phyloP scores from a whole-genome alignment of 306 rosid species.

The Sindora glabra region DNA sequence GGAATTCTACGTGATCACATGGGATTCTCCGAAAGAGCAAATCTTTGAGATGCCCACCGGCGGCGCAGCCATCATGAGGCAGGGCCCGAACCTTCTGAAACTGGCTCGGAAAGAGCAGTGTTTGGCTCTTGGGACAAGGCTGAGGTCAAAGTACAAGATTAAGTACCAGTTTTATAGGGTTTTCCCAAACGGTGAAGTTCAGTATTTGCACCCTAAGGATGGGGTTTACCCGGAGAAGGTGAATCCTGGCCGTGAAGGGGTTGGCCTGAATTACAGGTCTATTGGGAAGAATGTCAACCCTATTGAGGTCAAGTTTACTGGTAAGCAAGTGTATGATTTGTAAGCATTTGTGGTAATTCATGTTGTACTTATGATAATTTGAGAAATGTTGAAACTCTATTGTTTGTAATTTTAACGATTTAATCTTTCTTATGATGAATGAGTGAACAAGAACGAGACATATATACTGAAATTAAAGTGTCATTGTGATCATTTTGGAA shows the following conservation, averaged over 20 bases:
- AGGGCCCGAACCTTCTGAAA: constrained; percentile 82
- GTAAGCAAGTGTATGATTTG: constrained; percentile 75
- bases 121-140: constrained; percentile 88
- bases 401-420: not conserved
- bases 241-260: constrained; percentile 88
- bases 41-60: constrained; percentile 99
- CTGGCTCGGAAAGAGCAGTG: constrained; percentile 96
- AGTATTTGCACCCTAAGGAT: constrained; percentile 93
- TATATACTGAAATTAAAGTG: constrained; percentile 1
- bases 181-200: constrained; percentile 93
- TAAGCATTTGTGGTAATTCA: constrained; percentile 11
- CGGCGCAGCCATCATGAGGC: constrained; percentile 95
- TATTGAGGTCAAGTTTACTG: constrained; percentile 95
- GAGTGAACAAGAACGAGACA: not conserved
- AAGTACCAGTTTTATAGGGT: constrained; percentile 97
- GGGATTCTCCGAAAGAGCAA: constrained; percentile 92
- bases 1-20: constrained; percentile 90
- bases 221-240: constrained; percentile 99
- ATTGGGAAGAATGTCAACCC: constrained; percentile 89
- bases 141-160: constrained; percentile 94
- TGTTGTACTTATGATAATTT: constrained; percentile 13
- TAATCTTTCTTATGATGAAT: not conserved
- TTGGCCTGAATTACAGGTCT: constrained; percentile 78
- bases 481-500: too few species aligned
- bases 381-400: constrained; percentile 6